Evolutionary conservation across 2,329 filamentous ascomycete species (phyloP).

Genomic region (Aureobasidium sp.): DNA sequence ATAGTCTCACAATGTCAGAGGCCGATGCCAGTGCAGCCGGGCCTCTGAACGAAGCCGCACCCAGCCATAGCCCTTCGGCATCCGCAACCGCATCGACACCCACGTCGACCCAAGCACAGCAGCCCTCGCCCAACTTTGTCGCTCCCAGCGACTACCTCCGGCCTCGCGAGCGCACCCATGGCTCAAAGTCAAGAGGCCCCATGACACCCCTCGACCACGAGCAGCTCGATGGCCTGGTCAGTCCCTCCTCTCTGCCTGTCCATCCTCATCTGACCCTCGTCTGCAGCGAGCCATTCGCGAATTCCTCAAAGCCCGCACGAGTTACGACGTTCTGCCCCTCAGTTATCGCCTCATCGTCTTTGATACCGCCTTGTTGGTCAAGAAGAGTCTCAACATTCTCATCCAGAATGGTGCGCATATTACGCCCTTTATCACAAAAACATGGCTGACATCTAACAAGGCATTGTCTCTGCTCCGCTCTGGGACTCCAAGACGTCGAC

Average conservation of each 20-base stretch:
- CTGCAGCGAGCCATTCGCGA: constrained; percentile 78
- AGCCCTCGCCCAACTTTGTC: constrained; percentile 27
- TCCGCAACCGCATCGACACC: not conserved
- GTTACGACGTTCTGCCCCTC: constrained; percentile 93
- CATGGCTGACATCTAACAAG: constrained; percentile 40
- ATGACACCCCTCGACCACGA: constrained; percentile 64
- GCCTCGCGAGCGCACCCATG: constrained; percentile 20
- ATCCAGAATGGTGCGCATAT: constrained; percentile 74
- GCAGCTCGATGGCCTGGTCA: constrained; percentile 70
- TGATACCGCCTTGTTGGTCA: constrained; percentile 89
- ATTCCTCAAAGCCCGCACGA: constrained; percentile 92
- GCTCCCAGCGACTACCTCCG: constrained; percentile 33
- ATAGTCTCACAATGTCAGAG: constrained; percentile 7
- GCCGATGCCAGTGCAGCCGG: constrained; percentile 10
- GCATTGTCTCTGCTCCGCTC: constrained; percentile 92
- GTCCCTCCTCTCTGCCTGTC: constrained; percentile 30
- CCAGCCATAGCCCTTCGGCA: not conserved
- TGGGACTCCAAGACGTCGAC: constrained; percentile 93
- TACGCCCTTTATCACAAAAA: not conserved
- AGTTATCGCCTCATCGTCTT: constrained; percentile 94
- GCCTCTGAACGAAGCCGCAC: constrained; percentile 8
- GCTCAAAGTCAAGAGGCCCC: constrained; percentile 23
- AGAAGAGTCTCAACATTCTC: constrained; percentile 92
- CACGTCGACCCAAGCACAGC: constrained; percentile 3
- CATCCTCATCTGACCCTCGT: constrained; percentile 9